A percentile compares a stretch with the other conserved stretches of the same genome.
These are phyloP conservation scores for Soucietia sequanensis DNA, from an alignment of 805 yeast species.

Conservation along the genomic window DNA sequence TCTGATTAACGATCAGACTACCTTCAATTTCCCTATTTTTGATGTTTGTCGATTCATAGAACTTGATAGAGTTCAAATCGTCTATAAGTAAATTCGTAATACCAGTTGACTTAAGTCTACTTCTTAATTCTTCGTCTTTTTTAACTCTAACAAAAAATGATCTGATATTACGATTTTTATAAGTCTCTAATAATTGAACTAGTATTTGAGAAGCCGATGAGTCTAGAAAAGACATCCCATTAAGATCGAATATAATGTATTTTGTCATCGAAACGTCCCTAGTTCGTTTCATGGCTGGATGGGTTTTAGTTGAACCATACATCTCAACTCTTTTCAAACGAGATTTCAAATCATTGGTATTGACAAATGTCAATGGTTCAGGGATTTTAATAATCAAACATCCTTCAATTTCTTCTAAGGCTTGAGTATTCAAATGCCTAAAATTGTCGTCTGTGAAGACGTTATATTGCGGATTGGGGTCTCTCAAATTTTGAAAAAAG, in stretches of 20 bases:
- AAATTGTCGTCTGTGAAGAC: conserved; percentile 35
- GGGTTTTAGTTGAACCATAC: conserved; percentile 44
- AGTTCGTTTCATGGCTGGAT: conserved; percentile 39
- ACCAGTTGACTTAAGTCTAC: conserved; percentile 29
- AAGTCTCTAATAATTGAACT: conserved; percentile 24
- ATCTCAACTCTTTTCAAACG: conserved; percentile 40
- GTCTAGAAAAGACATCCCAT: conserved; percentile 43
- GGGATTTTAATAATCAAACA: conserved; percentile 43
- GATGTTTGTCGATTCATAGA: conserved; percentile 11
- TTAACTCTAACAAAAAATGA: conserved; percentile 37
- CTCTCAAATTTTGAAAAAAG: conserved; percentile 4
- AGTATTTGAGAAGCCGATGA: conserved; percentile 42
- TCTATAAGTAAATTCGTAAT: conserved; percentile 22
- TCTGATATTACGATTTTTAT: conserved; percentile 28
- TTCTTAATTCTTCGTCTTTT: conserved; percentile 22
- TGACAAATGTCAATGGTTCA: conserved; percentile 44
- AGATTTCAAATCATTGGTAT: conserved; percentile 37
- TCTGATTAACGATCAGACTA: too few species aligned
- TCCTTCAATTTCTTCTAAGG: conserved; percentile 44
- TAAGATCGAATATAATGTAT: conserved; percentile 39
- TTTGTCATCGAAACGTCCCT: conserved; percentile 38
- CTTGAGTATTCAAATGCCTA: conserved; percentile 33
- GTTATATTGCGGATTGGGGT: conserved; percentile 20
- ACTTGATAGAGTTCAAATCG: conserved; percentile 23
- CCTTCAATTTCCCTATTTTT: conserved; percentile 1